Evolutionary conservation across 768 basidiomycete genomes (phyloP).

Genomic region (Mycena capillaripes): DNA sequence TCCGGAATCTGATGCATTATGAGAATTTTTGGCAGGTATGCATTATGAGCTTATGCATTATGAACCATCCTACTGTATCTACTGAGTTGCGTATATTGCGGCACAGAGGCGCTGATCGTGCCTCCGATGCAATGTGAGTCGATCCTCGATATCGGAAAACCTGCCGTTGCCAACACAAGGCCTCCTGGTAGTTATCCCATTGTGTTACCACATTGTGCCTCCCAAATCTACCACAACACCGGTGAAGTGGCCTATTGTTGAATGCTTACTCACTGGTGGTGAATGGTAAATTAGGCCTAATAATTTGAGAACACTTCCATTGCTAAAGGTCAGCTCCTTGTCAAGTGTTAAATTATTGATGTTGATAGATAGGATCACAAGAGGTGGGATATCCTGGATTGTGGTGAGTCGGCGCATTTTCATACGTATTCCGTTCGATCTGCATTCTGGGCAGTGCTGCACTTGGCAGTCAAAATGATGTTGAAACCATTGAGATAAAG

Average conservation of each 20-base stretch:
- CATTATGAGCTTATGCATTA: not conserved
- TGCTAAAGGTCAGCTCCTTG: not conserved
- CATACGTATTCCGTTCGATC: not conserved
- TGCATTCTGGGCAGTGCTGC: too few species aligned
- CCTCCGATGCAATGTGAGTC: not conserved
- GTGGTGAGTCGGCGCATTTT: constrained; percentile 3
- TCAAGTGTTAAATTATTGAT: not conserved
- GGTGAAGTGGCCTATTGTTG: not conserved
- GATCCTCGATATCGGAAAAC: not conserved
- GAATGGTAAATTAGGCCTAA: not conserved
- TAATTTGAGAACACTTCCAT: not conserved
- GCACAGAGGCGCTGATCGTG: not conserved
- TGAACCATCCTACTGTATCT: too few species aligned
- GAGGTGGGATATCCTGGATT: not conserved
- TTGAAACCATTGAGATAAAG: not conserved
- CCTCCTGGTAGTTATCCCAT: not conserved
- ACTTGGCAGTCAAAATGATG: not conserved
- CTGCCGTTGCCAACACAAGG: not conserved
- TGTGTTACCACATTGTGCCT: not conserved
- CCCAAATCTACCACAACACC: not conserved
- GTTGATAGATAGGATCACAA: not conserved
- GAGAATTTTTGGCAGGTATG: too few species aligned
- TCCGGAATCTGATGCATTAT: too few species aligned
- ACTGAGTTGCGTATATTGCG: not conserved
- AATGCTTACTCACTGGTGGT: not conserved